Evolutionary conservation across 2,329 filamentous ascomycete species (phyloP), one percentile per base, ranked within the genome.

Genomic region (Penicillium corylophilum): DNA sequence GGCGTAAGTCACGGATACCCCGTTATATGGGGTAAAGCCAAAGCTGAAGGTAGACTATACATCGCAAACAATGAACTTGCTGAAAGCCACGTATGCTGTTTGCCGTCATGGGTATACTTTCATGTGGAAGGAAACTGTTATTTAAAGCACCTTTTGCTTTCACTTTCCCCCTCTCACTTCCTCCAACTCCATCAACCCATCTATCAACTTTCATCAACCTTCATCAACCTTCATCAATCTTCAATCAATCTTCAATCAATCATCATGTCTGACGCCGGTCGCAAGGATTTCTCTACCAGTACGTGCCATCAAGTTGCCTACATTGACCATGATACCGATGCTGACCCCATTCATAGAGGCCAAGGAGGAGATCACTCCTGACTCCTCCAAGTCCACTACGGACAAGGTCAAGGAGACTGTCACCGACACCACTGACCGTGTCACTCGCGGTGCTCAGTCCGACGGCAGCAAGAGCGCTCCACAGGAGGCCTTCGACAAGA

Each of bases 251-350:
- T 41, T 24, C 39, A 41, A 62, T 56, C 50, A 64, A 67, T 44
- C 58, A 67, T 63, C 71, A 84, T 84, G 82, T 81, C 83, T 78
- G 83, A 85, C 73, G 48, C 71, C 63, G 78, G 76, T 66, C 82
- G 83, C 80, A 85, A 86, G 74, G 81, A 83, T 72, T 78, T 83
- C 71, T 64, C 70, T 61, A 76, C 75, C 68, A 81, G 73, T 75
- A 71, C 44, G 71, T 67, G 38, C 52, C 31, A 36, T 23, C 33
- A 39, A 29, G 4, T 39, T 5, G 29, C 20, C 31, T 36, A 22
- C 26, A 23, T 38, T n/a, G 16, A 16, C 36, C 8, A 39, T 44
- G 12, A 51, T 59, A 66, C 74, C 73, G 16, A 16, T 24, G 22
- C 28, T 16, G 35, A 38, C 1, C 40, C 35, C 12, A 4, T 23